phyloP scores from a whole-genome alignment of 768 basidiomycete genomes.

The Xerocomellus intermedius region DNA sequence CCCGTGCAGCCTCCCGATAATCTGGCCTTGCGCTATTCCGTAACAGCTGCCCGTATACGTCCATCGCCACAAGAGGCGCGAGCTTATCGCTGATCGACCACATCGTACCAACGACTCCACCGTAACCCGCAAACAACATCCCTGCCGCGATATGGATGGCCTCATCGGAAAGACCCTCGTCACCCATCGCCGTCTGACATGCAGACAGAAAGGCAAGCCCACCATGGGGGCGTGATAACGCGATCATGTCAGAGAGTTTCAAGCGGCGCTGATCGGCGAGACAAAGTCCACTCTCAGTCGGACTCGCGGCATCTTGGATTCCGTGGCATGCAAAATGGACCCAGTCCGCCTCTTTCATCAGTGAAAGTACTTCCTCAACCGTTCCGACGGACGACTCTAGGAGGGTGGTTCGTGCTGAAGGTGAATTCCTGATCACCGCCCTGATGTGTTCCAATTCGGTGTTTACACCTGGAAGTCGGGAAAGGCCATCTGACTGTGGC shows the following conservation, averaged over 20 bases:
- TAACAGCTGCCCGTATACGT: not conserved
- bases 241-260: not conserved
- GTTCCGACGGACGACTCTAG: not conserved
- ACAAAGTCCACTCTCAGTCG: too few species aligned
- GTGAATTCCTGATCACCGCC: not conserved
- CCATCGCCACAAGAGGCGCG: not conserved
- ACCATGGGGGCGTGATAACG: constrained; percentile 7
- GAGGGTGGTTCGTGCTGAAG: not conserved
- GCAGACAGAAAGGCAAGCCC: constrained; percentile 45
- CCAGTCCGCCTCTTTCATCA: too few species aligned
- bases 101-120: constrained; percentile 40
- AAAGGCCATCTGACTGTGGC: not conserved
- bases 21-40: not conserved
- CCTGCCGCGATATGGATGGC: constrained; percentile 17
- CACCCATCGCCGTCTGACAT: constrained; percentile 31
- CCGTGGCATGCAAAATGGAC: not conserved
- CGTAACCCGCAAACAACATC: constrained; percentile 34
- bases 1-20: not conserved
- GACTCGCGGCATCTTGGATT: not conserved
- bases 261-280: not conserved
- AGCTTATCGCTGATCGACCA: constrained; percentile 39
- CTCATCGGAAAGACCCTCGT: too few species aligned
- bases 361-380: not conserved
- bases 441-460: constrained; percentile 24
- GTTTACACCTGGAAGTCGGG: constrained; percentile 2